Conservation (phyloP, 495 filamentous ascomycete species). For the Rostrohypoxylon terebratum region DNA sequence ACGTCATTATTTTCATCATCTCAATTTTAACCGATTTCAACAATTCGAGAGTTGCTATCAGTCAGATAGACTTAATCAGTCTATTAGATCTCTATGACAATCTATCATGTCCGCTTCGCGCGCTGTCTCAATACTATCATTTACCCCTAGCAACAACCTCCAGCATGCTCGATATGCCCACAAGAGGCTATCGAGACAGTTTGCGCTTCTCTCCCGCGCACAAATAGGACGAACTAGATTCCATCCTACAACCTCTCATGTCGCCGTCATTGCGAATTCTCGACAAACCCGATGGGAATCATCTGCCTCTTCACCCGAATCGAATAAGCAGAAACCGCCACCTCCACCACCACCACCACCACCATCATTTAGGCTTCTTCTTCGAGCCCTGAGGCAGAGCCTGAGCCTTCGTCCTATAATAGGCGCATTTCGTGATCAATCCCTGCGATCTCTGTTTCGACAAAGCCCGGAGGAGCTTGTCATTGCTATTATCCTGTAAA, state of each 20-base stretch:
- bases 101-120: slow-evolving; percentile 27
- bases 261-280: slow-evolving; percentile 10
- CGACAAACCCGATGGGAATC: slow-evolving; percentile 46
- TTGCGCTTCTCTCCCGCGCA: not conserved
- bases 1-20: slow-evolving; percentile 6
- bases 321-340: slow-evolving; percentile 40
- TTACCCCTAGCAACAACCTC: slow-evolving; percentile 19
- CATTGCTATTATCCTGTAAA: slow-evolving; percentile 50
- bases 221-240: not conserved
- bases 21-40: not conserved
- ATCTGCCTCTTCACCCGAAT: slow-evolving; percentile 36
- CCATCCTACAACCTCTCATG: not conserved
- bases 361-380: slow-evolving; percentile 45
- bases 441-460: slow-evolving; percentile 50
- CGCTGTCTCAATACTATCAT: slow-evolving; percentile 1
- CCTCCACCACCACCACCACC: slow-evolving; percentile 41
- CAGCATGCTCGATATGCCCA: slow-evolving; percentile 34
- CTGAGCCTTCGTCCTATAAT: slow-evolving; percentile 50
- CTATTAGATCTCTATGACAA: not conserved
- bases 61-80: not conserved
- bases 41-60: not conserved
- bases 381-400: slow-evolving; percentile 48
- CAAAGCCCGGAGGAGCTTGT: slow-evolving; percentile 58
- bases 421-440: slow-evolving; percentile 50
- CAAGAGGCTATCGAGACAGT: slow-evolving; percentile 18